Percentiles rank a stretch among this genome's conserved stretches.
Evolutionary conservation across 139 green algal genomes (phyloP).

Genomic region (Picocystis salinarum): DNA sequence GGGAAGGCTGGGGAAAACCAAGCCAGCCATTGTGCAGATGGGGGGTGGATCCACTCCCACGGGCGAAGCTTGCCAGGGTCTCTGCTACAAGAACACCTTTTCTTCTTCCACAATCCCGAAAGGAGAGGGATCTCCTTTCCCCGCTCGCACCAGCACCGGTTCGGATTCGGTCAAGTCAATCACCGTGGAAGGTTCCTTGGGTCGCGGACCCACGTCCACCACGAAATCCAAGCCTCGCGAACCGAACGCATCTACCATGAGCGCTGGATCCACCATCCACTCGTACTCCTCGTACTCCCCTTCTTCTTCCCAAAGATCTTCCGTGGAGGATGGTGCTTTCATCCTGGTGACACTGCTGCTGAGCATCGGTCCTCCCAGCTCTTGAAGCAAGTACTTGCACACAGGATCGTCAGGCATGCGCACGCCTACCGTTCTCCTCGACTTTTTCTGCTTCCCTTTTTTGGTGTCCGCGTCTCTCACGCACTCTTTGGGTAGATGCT

Average conservation of each 20-base stretch:
- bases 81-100: too few species aligned
- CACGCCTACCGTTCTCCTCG: conserved; percentile 50
- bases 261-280: conserved; percentile 40
- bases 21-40: too few species aligned
- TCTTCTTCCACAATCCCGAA: too few species aligned
- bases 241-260: conserved; percentile 44
- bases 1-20: too few species aligned
- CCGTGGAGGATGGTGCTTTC: too few species aligned
- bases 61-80: too few species aligned
- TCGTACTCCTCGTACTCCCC: conserved; percentile 7
- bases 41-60: too few species aligned
- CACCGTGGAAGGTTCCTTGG: conserved; percentile 38
- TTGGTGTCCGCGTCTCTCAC: conserved; percentile 46
- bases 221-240: conserved; percentile 57
- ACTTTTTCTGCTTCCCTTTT: conserved; percentile 26
- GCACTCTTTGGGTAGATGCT: conserved; percentile 51
- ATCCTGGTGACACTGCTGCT: conserved; percentile 48
- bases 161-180: conserved; percentile 41
- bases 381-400: conserved; percentile 33
- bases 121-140: conserved; percentile 45
- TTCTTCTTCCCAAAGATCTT: too few species aligned
- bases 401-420: conserved; percentile 38
- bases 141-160: conserved; percentile 36
- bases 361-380: conserved; percentile 43
- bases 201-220: conserved; percentile 36